A percentile compares a stretch with the other conserved stretches of the same genome.
phyloP scores from a whole-genome alignment of 2,329 filamentous ascomycete genomes.

The Tolypocladium endophyticum region DNA sequence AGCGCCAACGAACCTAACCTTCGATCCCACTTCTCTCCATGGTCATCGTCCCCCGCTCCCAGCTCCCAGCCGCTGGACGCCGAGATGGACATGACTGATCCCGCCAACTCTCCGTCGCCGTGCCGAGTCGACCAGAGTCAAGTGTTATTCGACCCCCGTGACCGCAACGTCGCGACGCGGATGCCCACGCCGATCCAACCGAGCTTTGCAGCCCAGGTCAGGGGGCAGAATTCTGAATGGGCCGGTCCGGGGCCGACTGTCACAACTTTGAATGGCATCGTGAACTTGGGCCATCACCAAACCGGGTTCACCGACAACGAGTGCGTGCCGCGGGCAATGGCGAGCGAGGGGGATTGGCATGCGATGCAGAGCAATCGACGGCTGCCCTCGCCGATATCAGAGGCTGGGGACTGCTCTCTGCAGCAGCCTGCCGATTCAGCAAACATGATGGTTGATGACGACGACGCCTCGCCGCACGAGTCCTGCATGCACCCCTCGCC shows the following conservation, averaged over 20 bases:
- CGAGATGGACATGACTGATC: conserved; percentile 42
- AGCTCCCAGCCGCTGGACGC: conserved; percentile 16
- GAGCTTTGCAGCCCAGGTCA: conserved; percentile 43
- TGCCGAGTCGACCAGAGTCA: conserved; percentile 9
- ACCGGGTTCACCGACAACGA: conserved; percentile 28
- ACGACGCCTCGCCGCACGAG: conserved; percentile 15
- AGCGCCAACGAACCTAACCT: conserved; percentile 25
- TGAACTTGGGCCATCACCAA: conserved; percentile 29
- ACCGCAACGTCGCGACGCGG: conserved; percentile 25
- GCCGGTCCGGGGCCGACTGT: conserved; percentile 20
- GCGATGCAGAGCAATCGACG: conserved; percentile 42
- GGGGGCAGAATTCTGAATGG: conserved; percentile 38
- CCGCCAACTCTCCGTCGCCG: conserved; percentile 6
- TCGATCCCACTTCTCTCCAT: conserved; percentile 20
- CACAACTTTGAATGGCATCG: conserved; percentile 22
- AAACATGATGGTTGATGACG: conserved; percentile 22
- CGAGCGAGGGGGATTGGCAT: conserved; percentile 36
- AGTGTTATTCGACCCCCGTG: background rate
- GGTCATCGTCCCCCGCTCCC: conserved; percentile 15
- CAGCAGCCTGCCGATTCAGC: conserved; percentile 20
- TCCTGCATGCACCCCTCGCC: conserved; percentile 12
- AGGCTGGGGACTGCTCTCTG: conserved; percentile 38
- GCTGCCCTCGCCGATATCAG: conserved; percentile 50
- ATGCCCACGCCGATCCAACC: conserved; percentile 52
- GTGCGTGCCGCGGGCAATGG: conserved; percentile 38